Base-by-base conservation (phyloP, 2,329 filamentous ascomycete genomes). In the Zopfia rhizophila region DNA sequence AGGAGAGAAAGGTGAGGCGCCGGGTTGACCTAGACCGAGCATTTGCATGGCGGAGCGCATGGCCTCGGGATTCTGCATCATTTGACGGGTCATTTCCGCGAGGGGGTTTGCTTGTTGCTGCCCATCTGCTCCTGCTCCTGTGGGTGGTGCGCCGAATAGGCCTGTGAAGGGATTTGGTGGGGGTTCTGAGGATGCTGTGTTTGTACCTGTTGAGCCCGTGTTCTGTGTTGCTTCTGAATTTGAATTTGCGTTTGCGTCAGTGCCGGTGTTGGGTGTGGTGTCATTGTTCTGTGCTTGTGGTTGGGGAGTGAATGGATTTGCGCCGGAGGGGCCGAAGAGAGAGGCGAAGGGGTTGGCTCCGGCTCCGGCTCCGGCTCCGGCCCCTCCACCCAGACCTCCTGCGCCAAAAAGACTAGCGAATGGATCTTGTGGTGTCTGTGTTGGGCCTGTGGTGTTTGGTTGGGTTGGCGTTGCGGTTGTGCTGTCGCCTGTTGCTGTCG, bases 101-200 rank as follows among this genome's bases (percentile, higher is more conserved):
- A 84, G 71, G 27, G 82, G 82, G 57, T 84, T 82, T 29, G 75
- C 70, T 48, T 49, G 52, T 25, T 50, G 45, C 47, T 63, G 56
- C 23, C 56, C 58, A n/a, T 57, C 61, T 38, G 45, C 28, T 14
- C 45, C 52, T 8, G 56, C 37, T n/a, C n/a, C n/a, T 7, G 29
- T n/a, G 17, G 65, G 56, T 18, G 60, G 51, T 28, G 55, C 66
- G 21, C 71, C 75, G 47, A 91, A 87, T 3, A 93, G 73, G 25
- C 80, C 85, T n/a, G n/a, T n/a, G 58, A 91, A 90, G 0, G 88
- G 88, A 61, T 91, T 90, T 37, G 75, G 73, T 12, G 80, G 72
- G 41, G 60, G 47, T 27, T n/a, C n/a, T n/a, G 33, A 17, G 11
- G 36, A 24, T 14, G 38, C 13, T 22, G 39, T 38, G 11, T 27